A percentile compares a stretch with the other conserved stretches of the same genome.
Conservation (phyloP, 176 grass and related monocot genomes). For the Oryza glumipatula region DNA sequence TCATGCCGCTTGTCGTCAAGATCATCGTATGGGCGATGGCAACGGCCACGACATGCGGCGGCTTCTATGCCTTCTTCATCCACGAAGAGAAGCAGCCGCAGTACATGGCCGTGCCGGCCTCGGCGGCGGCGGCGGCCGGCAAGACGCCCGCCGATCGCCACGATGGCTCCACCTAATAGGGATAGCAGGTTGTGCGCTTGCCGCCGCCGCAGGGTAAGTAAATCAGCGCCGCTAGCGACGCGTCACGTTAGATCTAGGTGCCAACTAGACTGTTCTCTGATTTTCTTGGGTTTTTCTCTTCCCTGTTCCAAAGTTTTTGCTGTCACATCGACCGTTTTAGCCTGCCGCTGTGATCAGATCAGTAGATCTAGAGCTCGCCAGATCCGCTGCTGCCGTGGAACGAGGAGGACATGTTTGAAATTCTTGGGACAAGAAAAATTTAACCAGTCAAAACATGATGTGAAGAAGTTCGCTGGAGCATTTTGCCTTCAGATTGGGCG, state of each 20-base stretch:
- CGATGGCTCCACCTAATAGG: not conserved
- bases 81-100: conserved; percentile 16
- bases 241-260: conserved; percentile 20
- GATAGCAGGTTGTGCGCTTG: not conserved
- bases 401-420: not conserved
- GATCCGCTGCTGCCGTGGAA: not conserved
- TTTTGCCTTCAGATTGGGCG: not conserved
- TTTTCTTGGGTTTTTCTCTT: not conserved
- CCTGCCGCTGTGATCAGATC: not conserved
- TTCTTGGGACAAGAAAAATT: not conserved
- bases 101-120: not conserved
- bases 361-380: conserved; percentile 11
- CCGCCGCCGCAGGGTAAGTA: not conserved
- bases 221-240: not conserved
- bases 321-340: conserved; percentile 4
- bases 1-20: conserved; percentile 47
- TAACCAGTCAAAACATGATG: not conserved
- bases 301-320: not conserved
- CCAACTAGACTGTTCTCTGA: conserved; percentile 5
- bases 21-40: conserved; percentile 53
- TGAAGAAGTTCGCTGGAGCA: not conserved
- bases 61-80: conserved; percentile 62
- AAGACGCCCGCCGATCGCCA: not conserved
- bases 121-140: conserved; percentile 11
- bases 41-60: conserved; percentile 16